These are phyloP conservation scores for Garcileccinum viscosum DNA, from an alignment of 1,284 basidiomycete genomes.

Conservation along the genomic window DNA sequence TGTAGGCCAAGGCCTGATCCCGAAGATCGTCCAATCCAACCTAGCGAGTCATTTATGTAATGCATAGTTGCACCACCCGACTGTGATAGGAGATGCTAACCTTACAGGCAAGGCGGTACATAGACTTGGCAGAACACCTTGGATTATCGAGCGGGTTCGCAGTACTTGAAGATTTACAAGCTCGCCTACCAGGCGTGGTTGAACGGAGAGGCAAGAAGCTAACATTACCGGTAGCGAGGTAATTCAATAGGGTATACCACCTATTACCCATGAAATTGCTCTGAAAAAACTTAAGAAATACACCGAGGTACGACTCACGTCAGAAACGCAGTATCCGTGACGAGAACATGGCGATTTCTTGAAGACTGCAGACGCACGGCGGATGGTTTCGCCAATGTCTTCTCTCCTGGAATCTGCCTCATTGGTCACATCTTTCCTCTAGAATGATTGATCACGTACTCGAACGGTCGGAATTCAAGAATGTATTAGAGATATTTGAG, in stretches of 20 bases:
- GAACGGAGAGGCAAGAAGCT: background rate
- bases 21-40: background rate
- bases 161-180: background rate
- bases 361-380: background rate
- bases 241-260: background rate
- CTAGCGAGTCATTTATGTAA: background rate
- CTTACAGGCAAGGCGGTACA: background rate
- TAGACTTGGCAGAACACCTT: background rate
- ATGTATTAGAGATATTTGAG: background rate
- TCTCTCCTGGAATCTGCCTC: background rate
- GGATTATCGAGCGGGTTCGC: background rate
- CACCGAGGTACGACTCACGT: background rate
- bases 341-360: background rate
- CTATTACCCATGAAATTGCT: background rate
- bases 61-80: background rate
- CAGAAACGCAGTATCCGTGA: background rate
- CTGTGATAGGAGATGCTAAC: background rate
- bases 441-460: background rate
- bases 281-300: background rate
- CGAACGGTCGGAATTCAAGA: background rate
- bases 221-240: background rate
- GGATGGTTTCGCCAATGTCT: background rate
- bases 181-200: background rate
- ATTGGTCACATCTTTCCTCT: background rate
- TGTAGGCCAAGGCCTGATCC: background rate